These are phyloP conservation scores for Cordyceps fumosorosea DNA, from an alignment of 2,329 filamentous ascomycete species.

Conservation along the genomic window DNA sequence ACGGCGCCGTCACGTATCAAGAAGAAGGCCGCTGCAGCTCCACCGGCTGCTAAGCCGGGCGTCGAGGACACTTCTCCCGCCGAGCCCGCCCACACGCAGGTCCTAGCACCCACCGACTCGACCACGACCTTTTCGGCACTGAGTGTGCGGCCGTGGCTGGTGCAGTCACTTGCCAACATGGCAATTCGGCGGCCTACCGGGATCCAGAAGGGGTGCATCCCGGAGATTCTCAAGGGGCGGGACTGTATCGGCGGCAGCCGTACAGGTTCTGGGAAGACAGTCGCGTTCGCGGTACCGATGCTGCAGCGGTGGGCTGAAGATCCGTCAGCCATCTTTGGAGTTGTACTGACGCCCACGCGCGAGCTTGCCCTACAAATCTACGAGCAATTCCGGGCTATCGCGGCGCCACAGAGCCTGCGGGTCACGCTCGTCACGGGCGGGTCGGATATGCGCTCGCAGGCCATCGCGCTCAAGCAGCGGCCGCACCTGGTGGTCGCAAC, in stretches of 20 bases:
- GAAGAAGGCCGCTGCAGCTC: constrained; percentile 24
- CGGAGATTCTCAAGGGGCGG: constrained; percentile 80
- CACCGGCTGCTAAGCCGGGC: constrained; percentile 11
- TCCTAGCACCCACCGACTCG: constrained; percentile 47
- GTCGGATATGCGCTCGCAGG: constrained; percentile 85
- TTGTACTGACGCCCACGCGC: constrained; percentile 83
- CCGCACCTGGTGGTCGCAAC: constrained; percentile 94
- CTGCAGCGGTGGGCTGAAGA: constrained; percentile 90
- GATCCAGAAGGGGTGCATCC: constrained; percentile 90
- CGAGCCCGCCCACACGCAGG: constrained; percentile 24
- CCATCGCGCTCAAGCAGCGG: constrained; percentile 70
- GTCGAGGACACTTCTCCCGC: too few relatives aligned
- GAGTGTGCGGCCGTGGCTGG: constrained; percentile 77
- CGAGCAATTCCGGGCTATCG: constrained; percentile 92
- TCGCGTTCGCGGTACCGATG: constrained; percentile 91
- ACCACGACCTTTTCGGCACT: constrained; percentile 65
- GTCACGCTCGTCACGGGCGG: constrained; percentile 86
- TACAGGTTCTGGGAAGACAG: constrained; percentile 95
- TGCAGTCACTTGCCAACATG: constrained; percentile 66
- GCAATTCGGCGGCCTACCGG: constrained; percentile 84
- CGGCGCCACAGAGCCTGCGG: constrained; percentile 80
- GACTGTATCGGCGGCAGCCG: constrained; percentile 94
- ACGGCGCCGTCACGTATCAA: constrained; percentile 49
- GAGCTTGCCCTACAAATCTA: constrained; percentile 94
- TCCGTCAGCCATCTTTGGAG: constrained; percentile 81